Percentiles rank a stretch among this genome's conserved stretches.
Conservation (phyloP, 352 stramenopile species). For the Phytophthora colocasiae region DNA sequence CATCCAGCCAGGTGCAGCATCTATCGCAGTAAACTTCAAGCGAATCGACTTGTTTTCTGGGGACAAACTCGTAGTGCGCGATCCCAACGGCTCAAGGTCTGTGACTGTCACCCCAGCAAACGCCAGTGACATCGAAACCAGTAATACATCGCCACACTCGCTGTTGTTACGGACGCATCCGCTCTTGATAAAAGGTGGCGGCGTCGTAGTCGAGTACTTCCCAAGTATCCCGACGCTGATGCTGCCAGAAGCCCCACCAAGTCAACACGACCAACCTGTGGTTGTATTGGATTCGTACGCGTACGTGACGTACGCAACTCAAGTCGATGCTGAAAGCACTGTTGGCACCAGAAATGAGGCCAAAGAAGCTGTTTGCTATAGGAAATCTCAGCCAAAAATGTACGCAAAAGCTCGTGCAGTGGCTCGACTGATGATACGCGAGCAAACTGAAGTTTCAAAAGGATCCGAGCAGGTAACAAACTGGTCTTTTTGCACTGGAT, state of each 20-base stretch:
- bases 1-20: conserved; percentile 27
- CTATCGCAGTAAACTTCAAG: conserved; percentile 43
- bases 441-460: conserved; percentile 4
- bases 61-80: conserved; percentile 40
- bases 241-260: conserved; percentile 37
- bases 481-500: conserved; percentile 65
- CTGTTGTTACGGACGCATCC: conserved; percentile 49
- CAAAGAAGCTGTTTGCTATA: conserved; percentile 67
- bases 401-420: conserved; percentile 62
- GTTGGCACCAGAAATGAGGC: conserved; percentile 56
- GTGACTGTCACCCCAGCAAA: conserved; percentile 26
- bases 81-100: conserved; percentile 16
- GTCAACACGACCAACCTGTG: conserved; percentile 29
- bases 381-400: conserved; percentile 54
- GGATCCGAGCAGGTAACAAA: conserved; percentile 15
- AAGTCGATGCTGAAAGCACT: conserved; percentile 46
- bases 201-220: conserved; percentile 57
- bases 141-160: conserved; percentile 24
- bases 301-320: conserved; percentile 27
- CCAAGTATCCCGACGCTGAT: conserved; percentile 56
- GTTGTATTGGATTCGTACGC: conserved; percentile 54
- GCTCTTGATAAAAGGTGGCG: conserved; percentile 48
- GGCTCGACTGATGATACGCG: conserved; percentile 59
- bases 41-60: conserved; percentile 34
- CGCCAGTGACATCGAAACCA: background rate